Evolutionary conservation across 2,329 filamentous ascomycete species (phyloP).

Genomic region (Gremmenia infestans): DNA sequence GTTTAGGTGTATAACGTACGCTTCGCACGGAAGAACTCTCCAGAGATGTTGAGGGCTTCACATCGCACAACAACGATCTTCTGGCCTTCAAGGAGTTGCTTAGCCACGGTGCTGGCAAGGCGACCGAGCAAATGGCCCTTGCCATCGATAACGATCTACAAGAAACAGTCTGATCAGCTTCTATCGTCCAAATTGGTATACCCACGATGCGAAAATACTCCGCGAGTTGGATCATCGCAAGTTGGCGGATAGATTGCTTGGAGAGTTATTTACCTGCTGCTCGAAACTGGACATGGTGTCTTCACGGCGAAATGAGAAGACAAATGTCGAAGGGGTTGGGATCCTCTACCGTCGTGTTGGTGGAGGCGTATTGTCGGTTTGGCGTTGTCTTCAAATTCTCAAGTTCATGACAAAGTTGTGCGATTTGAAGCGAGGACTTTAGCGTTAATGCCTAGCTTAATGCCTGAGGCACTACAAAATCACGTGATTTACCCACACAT

Average conservation of each 20-base stretch:
- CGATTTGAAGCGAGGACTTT: slow-evolving; percentile 4
- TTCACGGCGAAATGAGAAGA: slow-evolving; percentile 31
- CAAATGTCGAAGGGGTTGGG: slow-evolving; percentile 29
- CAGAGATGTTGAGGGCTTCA: slow-evolving; percentile 99
- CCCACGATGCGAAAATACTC: slow-evolving; percentile 2
- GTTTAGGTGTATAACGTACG: slow-evolving; percentile 63
- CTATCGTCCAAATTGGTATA: slow-evolving; percentile 7
- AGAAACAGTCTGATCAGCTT: slow-evolving; percentile 32
- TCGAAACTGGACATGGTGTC: slow-evolving; percentile 65
- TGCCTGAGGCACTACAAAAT: too few relatives aligned
- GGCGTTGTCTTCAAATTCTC: slow-evolving; percentile 24
- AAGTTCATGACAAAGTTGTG: slow-evolving; percentile 10
- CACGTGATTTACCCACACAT: too few relatives aligned
- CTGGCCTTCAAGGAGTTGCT: slow-evolving; percentile 98
- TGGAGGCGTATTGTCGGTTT: slow-evolving; percentile 31
- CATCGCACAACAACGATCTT: slow-evolving; percentile 99
- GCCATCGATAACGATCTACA: slow-evolving; percentile 96
- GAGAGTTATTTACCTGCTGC: slow-evolving; percentile 57
- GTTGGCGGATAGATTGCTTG: slow-evolving; percentile 4
- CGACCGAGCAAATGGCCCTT: slow-evolving; percentile 99
- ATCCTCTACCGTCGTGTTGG: slow-evolving; percentile 34
- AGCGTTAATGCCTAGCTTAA: not conserved
- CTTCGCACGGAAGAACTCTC: slow-evolving; percentile 99
- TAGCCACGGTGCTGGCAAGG: slow-evolving; percentile 95
- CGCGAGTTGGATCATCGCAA: not conserved